Evolutionary conservation across 2,329 filamentous ascomycete species (phyloP).

Genomic region (Tolypocladium tundrense): DNA sequence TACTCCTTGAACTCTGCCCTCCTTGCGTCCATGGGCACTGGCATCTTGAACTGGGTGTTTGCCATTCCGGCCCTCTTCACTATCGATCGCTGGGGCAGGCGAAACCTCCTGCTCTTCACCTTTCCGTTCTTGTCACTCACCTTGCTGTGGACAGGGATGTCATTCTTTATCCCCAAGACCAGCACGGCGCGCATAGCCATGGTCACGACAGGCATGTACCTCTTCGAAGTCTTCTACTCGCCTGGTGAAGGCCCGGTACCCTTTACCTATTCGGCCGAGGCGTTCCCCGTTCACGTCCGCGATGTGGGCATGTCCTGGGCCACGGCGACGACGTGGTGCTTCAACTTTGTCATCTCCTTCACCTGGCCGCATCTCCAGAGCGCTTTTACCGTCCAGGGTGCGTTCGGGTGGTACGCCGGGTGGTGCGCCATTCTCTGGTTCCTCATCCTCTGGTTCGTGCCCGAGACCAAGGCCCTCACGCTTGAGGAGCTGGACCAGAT

Average conservation of each 20-base stretch:
- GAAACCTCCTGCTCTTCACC: conserved; percentile 16
- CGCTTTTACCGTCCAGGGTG: conserved; percentile 21
- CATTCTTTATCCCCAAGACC: conserved; percentile 12
- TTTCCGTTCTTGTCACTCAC: conserved; percentile 13
- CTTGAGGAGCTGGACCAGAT: conserved; percentile 41
- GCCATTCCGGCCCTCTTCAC: conserved; percentile 22
- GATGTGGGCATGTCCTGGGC: conserved; percentile 29
- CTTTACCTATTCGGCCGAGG: conserved; percentile 27
- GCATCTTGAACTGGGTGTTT: conserved; percentile 13
- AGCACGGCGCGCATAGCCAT: conserved; percentile 16
- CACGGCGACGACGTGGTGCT: conserved; percentile 24
- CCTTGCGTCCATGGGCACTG: conserved; percentile 21
- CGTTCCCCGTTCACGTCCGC: conserved; percentile 26
- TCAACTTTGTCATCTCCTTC: conserved; percentile 8
- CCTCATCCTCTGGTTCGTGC: conserved; percentile 38
- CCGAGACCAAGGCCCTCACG: conserved; percentile 40
- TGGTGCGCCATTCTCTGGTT: conserved; percentile 34
- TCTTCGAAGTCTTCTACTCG: conserved; percentile 25
- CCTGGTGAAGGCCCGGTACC: conserved; percentile 24
- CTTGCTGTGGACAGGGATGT: background rate
- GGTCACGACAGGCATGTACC: conserved; percentile 24
- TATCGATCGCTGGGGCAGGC: conserved; percentile 15
- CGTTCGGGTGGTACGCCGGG: conserved; percentile 33
- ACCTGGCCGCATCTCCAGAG: conserved; percentile 22
- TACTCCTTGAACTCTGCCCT: conserved; percentile 16